Percentiles rank a stretch among this genome's conserved stretches.
phyloP scores from a whole-genome alignment of 176 grass and related monocot species.

The Ananas comosus region DNA sequence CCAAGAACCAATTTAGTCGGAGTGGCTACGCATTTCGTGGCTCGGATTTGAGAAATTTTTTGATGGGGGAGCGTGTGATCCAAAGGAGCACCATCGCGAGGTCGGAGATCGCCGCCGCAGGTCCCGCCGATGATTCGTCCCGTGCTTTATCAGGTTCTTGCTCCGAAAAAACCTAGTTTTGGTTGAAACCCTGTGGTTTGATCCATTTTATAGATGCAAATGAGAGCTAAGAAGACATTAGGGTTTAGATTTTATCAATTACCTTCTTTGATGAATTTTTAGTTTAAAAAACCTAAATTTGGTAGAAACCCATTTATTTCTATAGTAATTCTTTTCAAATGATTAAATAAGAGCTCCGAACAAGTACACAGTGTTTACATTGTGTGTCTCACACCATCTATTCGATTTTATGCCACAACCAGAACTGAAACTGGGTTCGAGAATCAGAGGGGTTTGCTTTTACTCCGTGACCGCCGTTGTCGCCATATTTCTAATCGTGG shows the following conservation, averaged over 20 bases:
- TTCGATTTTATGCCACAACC: conserved; percentile 18
- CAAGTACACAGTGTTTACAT: neutral
- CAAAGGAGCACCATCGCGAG: conserved; percentile 20
- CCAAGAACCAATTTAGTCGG: neutral
- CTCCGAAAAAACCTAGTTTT: neutral
- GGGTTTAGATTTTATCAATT: neutral
- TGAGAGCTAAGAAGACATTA: neutral
- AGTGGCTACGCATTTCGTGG: neutral
- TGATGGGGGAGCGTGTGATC: conserved; percentile 3
- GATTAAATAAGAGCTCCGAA: no score
- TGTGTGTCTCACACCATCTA: conserved; percentile 1
- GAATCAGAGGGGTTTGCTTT: conserved; percentile 71
- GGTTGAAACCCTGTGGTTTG: neutral
- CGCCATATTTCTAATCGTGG: conserved; percentile 58
- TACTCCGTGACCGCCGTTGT: conserved; percentile 51
- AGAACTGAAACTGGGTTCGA: conserved; percentile 51
- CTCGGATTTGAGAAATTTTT: neutral
- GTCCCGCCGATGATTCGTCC: conserved; percentile 12
- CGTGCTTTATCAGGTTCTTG: conserved; percentile 19
- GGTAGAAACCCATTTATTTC: neutral
- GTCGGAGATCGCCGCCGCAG: conserved; percentile 25
- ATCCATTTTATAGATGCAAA: neutral
- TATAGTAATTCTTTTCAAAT: no score
- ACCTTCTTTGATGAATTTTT: neutral
- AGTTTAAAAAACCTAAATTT: neutral